These are phyloP conservation scores for Filosporella fistucella DNA, from an alignment of 495 filamentous ascomycete species.

Conservation along the genomic window DNA sequence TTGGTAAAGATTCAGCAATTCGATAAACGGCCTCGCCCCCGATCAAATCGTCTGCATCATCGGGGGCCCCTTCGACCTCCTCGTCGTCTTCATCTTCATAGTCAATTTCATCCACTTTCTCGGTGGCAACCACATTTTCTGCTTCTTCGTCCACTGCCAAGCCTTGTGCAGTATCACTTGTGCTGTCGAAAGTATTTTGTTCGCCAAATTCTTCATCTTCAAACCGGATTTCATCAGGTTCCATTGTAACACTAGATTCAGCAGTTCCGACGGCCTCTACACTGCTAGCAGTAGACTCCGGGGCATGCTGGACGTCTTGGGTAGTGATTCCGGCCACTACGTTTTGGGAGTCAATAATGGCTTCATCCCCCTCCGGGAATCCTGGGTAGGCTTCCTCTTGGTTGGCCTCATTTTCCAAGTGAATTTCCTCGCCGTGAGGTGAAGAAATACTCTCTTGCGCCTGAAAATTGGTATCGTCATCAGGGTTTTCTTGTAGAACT, in stretches of 20 bases:
- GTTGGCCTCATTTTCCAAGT: too few relatives aligned
- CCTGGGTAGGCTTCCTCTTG: too few relatives aligned
- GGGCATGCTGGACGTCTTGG: background rate
- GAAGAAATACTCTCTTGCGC: too few relatives aligned
- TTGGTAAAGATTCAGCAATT: too few relatives aligned
- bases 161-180: background rate
- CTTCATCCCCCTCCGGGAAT: too few relatives aligned
- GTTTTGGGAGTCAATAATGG: too few relatives aligned
- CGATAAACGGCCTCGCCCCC: too few relatives aligned
- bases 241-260: conserved; percentile 13
- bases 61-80: conserved; percentile 2
- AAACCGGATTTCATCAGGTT: conserved; percentile 11
- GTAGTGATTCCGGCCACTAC: too few relatives aligned
- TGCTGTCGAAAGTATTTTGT: background rate
- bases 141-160: background rate
- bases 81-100: conserved; percentile 26
- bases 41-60: too few relatives aligned
- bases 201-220: conserved; percentile 15
- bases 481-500: too few relatives aligned
- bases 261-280: conserved; percentile 3
- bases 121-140: background rate
- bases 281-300: background rate
- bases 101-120: conserved; percentile 25
- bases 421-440: too few relatives aligned
- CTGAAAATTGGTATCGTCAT: too few relatives aligned